Conservation (phyloP, 257 asterid genomes). For the Scutellaria baicalensis region DNA sequence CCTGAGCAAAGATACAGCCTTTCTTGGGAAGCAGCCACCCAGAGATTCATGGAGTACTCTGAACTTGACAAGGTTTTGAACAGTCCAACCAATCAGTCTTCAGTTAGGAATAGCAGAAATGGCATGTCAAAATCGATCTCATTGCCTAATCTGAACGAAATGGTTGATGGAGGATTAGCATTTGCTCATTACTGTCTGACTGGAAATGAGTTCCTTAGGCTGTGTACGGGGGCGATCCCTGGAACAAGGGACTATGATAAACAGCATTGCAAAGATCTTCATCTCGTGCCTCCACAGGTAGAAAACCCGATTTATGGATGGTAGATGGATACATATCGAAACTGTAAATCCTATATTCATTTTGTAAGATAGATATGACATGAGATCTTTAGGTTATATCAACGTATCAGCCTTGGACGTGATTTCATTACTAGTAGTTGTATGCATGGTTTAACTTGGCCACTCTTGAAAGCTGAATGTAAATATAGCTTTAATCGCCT, state of each 20-base stretch:
- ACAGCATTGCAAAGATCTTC: conserved; percentile 77
- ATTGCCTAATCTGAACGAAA: conserved; percentile 52
- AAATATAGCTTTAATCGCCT: conserved; percentile 6
- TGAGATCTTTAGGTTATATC: neutral
- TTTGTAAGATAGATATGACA: conserved; percentile 17
- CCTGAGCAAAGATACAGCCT: conserved; percentile 73
- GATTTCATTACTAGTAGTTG: neutral
- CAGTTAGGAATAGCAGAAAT: conserved; percentile 19
- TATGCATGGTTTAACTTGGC: neutral
- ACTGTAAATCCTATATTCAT: conserved; percentile 31
- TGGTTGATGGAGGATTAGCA: conserved; percentile 88
- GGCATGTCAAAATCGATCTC: conserved; percentile 50
- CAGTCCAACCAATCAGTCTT: conserved; percentile 9
- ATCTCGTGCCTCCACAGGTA: conserved; percentile 75
- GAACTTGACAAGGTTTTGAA: conserved; percentile 65
- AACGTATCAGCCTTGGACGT: conserved; percentile 5
- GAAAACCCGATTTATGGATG: conserved; percentile 94
- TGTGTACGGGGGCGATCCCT: conserved; percentile 86
- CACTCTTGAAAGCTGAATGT: conserved; percentile 18
- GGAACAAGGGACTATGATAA: conserved; percentile 68
- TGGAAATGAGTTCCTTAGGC: conserved; percentile 78
- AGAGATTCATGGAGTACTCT: conserved; percentile 79
- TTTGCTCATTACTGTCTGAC: conserved; percentile 85
- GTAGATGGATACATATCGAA: conserved; percentile 41
- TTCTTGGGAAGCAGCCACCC: conserved; percentile 99